Evolutionary conservation across 176 grass and related monocot genomes (phyloP), one percentile per base, ranked within the genome.

Genomic region (Cocos nucifera): DNA sequence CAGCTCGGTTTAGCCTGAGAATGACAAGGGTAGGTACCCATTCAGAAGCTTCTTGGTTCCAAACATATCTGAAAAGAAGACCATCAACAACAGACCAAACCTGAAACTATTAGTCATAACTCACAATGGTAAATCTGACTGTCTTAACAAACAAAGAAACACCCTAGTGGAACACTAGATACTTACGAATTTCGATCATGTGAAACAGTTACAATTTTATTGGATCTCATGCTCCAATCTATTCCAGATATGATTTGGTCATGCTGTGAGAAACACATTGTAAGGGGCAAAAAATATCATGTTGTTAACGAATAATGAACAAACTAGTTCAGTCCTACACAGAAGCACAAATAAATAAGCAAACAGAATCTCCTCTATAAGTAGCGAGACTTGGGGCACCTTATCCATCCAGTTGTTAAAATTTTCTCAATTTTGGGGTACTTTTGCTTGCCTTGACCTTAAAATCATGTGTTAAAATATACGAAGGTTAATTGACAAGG

Each of bases 121-220:
- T 44, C 35, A 44, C 35, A 1, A 35, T 44, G 2, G 9, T 44
- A 10, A 10, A 44, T 44, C 35, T 14, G 9, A 30, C 28, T 6
- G 5, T 30, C 28, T 30, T 30, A 30, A 30, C 28, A 30, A 19
- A 66, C n/a, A 18, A 60, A 54, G 14, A 9, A 73, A 44, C 21
- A 64, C 67, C 75, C 19, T 30, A 17, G 49, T 12, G 51, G n/a
- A 19, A 25, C 8, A 19, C 55, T 7, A n/a, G 19, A 71, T 58
- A 49, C 90, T 95, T 79, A 97, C 93, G 84, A 91, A 71, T 97
- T 97, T 58, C 92, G 78, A 77, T 97, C 92, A 85, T 97, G 92
- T 67, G 92, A 97, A 63, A 88, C 93, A 17, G 93, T 91, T 28
- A 97, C 93, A 3, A 97, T 91, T 76, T 97, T 97, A 76, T 97